Evolutionary conservation across 108 stramenopile genomes (phyloP).

Genomic region (Ochromonas danica): DNA sequence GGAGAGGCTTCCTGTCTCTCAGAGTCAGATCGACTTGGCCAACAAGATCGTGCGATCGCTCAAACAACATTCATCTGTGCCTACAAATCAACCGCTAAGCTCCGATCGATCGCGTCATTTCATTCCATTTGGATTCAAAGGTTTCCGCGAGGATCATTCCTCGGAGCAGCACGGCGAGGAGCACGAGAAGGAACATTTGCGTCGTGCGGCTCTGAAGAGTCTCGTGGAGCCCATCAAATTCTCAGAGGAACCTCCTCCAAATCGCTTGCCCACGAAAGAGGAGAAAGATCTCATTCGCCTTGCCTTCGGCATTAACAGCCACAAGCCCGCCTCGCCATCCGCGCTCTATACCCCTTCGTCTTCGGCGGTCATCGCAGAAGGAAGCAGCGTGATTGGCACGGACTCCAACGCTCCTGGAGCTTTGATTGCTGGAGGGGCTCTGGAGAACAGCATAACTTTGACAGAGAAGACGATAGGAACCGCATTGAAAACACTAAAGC

Average conservation of each 20-base stretch:
- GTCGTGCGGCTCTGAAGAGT: not conserved
- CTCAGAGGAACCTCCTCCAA: not conserved
- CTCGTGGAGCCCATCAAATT: not conserved
- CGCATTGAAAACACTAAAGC: not conserved
- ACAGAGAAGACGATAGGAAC: too few species aligned
- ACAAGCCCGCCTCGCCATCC: not conserved
- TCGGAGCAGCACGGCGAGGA: not conserved
- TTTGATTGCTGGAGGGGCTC: too few species aligned
- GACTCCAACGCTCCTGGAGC: not conserved
- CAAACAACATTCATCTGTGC: not conserved
- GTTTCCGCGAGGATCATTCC: too few species aligned
- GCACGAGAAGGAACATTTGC: not conserved
- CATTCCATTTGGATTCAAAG: too few species aligned
- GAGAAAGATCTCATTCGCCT: conserved; percentile 10
- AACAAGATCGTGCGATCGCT: not conserved
- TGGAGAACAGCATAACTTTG: too few species aligned
- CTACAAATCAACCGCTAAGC: not conserved
- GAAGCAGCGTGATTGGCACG: not conserved
- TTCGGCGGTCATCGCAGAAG: too few species aligned
- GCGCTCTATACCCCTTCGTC: too few species aligned
- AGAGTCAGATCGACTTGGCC: not conserved
- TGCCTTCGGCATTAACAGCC: not conserved
- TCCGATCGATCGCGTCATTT: too few species aligned
- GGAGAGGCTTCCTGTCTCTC: conserved; percentile 10
- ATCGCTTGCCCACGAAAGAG: conserved; percentile 16